These are phyloP conservation scores for Macroventuria anomochaeta DNA, from an alignment of 2,329 filamentous ascomycete genomes.

Conservation along the genomic window DNA sequence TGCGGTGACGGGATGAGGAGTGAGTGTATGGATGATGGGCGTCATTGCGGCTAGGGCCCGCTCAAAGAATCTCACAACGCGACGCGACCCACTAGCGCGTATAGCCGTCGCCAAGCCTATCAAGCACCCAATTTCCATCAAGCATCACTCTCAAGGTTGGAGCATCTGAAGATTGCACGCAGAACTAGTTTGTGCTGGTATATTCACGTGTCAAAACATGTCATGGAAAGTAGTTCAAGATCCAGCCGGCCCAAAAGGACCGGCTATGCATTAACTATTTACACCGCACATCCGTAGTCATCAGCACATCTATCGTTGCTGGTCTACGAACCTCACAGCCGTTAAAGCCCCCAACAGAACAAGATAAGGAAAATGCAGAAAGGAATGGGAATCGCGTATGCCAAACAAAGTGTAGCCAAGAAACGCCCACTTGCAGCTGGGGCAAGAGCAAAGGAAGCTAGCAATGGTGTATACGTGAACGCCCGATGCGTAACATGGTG, in stretches of 20 bases:
- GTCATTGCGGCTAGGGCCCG: conserved; percentile 21
- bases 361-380: conserved; percentile 2
- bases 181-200: too few relatives aligned
- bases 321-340: conserved; percentile 8
- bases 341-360: conserved; percentile 1
- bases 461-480: conserved; percentile 31
- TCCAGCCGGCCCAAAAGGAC: conserved; percentile 1
- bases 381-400: conserved; percentile 19
- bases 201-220: neutral
- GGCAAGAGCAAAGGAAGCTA: conserved; percentile 17
- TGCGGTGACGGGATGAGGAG: conserved; percentile 12
- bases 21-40: conserved; percentile 7
- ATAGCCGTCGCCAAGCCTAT: conserved; percentile 30
- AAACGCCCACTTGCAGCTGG: conserved; percentile 13
- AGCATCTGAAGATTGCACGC: too few relatives aligned
- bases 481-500: conserved; percentile 21
- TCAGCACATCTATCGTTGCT: conserved; percentile 19
- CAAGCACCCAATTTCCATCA: conserved; percentile 22
- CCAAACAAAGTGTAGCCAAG: conserved; percentile 7
- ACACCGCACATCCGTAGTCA: conserved; percentile 9
- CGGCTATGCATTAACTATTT: conserved; percentile 19
- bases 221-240: neutral
- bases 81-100: conserved; percentile 34
- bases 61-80: conserved; percentile 36
- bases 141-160: neutral